Conservation (phyloP, 2,329 filamentous ascomycete species). For the Phaeomoniella chlamydospora region DNA sequence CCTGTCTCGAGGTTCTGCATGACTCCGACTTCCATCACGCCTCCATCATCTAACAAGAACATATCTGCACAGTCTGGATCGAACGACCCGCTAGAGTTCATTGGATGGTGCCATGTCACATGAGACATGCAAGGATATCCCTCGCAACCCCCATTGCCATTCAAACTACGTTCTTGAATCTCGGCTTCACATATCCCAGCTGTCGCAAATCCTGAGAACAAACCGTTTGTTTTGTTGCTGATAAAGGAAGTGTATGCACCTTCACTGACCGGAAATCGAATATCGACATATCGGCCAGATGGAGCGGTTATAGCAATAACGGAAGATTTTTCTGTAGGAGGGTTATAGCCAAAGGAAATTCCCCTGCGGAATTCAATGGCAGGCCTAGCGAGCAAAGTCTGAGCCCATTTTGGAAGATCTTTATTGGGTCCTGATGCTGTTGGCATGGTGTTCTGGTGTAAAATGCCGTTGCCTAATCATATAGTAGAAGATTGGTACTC, state of each 20-base stretch:
- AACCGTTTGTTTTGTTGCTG: neutral
- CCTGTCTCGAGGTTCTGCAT: neutral
- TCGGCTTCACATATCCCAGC: neutral
- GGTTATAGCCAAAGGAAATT: conserved; percentile 9
- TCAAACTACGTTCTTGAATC: neutral
- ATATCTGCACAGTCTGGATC: conserved; percentile 1
- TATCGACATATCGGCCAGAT: conserved; percentile 2
- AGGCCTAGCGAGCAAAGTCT: conserved; percentile 9
- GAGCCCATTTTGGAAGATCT: conserved; percentile 10
- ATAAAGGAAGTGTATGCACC: neutral
- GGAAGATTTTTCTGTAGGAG: conserved; percentile 1
- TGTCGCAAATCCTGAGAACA: conserved; percentile 1
- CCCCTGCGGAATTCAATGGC: conserved; percentile 9
- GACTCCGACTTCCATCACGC: conserved; percentile 1
- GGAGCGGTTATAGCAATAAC: conserved; percentile 2
- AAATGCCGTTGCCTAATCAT: too few relatives aligned
- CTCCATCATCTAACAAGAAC: conserved; percentile 1
- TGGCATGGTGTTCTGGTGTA: too few relatives aligned
- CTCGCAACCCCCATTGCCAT: neutral
- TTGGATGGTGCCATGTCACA: conserved; percentile 2
- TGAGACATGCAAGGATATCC: conserved; percentile 1
- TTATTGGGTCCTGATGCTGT: too few relatives aligned
- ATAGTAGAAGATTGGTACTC: too few relatives aligned
- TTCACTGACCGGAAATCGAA: conserved; percentile 1
- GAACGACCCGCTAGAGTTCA: conserved; percentile 1